These are phyloP conservation scores for Stachybotrys chartarum DNA, from an alignment of 2,329 filamentous ascomycete species.

Conservation along the genomic window DNA sequence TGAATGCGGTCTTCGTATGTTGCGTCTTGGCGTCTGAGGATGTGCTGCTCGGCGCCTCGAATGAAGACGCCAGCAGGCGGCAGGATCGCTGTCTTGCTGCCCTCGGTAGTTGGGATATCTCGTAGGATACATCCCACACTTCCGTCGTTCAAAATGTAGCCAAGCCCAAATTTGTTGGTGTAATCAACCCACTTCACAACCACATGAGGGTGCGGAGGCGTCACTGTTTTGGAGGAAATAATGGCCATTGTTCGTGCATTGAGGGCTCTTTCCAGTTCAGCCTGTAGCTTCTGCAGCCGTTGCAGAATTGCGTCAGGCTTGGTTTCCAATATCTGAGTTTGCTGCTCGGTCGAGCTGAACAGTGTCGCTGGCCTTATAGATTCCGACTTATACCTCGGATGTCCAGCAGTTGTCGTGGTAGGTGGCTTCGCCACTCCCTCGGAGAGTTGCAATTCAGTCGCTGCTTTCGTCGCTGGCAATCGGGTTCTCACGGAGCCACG, in stretches of 20 bases:
- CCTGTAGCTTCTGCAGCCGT: conserved; percentile 48
- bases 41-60: conserved; percentile 62
- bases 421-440: conserved; percentile 7
- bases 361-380: conserved; percentile 37
- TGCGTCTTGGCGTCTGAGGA: conserved; percentile 52
- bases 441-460: conserved; percentile 16
- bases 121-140: conserved; percentile 66
- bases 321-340: conserved; percentile 42
- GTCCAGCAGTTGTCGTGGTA: conserved; percentile 14
- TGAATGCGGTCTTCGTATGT: conserved; percentile 51
- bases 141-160: conserved; percentile 77
- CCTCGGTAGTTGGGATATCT: conserved; percentile 46
- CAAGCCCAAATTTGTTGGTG: conserved; percentile 77
- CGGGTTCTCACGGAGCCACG: conserved; percentile 18
- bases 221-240: conserved; percentile 45
- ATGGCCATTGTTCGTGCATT: conserved; percentile 58
- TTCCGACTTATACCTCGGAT: conserved; percentile 18
- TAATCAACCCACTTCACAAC: conserved; percentile 84
- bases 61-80: conserved; percentile 68
- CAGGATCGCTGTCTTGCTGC: conserved; percentile 41
- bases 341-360: conserved; percentile 48
- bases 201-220: conserved; percentile 52
- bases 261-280: conserved; percentile 54
- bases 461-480: conserved; percentile 18
- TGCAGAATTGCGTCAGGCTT: conserved; percentile 51